Percentiles rank a stretch among this genome's conserved stretches.
Conservation (phyloP, 129 eudicot species). For the Cynara cardunculus region DNA sequence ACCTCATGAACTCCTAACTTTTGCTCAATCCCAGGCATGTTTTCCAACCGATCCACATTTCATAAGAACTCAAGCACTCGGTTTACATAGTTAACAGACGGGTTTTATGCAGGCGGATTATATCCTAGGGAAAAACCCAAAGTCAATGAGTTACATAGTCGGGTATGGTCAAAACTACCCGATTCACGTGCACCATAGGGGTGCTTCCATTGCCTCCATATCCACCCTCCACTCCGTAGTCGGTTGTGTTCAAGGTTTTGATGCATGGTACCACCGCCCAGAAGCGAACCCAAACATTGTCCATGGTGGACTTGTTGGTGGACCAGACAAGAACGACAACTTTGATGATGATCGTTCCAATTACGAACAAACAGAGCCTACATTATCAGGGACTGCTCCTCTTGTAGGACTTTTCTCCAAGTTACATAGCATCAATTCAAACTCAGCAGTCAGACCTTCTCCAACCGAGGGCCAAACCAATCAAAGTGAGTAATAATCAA, state of each 20-base stretch:
- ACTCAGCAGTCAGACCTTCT: conserved; percentile 37
- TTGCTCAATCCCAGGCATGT: conserved; percentile 80
- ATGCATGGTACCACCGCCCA: conserved; percentile 66
- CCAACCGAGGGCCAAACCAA: conserved; percentile 16
- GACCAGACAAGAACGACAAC: conserved; percentile 67
- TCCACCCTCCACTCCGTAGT: conserved; percentile 39
- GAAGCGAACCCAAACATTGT: conserved; percentile 66
- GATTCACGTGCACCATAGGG: conserved; percentile 80
- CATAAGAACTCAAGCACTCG: background rate
- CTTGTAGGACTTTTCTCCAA: conserved; percentile 80
- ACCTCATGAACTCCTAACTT: conserved; percentile 67
- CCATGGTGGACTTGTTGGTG: conserved; percentile 85
- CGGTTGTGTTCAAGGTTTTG: conserved; percentile 86
- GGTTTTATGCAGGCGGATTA: conserved; percentile 70
- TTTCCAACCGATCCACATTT: background rate
- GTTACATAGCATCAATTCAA: conserved; percentile 42
- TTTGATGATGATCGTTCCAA: conserved; percentile 67
- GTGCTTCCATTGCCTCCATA: conserved; percentile 69
- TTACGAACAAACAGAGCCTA: conserved; percentile 89
- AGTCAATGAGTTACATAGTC: conserved; percentile 75
- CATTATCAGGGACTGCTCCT: conserved; percentile 82
- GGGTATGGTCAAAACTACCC: conserved; percentile 84
- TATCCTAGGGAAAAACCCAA: conserved; percentile 87
- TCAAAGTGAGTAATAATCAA: conserved; percentile 35
- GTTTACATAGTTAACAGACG: background rate